Percentiles rank a stretch among this genome's conserved stretches.
phyloP scores from a whole-genome alignment of 2,329 filamentous ascomycete genomes.

The Pyricularia grisea region DNA sequence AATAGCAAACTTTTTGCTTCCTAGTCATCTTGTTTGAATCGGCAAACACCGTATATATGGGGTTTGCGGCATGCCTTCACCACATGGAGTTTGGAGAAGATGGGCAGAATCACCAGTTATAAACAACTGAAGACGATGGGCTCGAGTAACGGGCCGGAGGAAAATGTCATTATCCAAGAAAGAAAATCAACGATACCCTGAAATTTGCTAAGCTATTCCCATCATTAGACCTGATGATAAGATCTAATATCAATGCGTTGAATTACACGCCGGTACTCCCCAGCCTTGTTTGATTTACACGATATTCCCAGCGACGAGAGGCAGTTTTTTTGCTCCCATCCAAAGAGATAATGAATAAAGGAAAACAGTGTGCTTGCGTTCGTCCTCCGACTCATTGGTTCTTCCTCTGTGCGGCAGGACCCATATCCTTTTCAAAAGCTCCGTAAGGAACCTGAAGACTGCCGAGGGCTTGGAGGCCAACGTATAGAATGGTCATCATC shows the following conservation, averaged over 20 bases:
- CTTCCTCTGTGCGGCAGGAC: constrained; percentile 82
- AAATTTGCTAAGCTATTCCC: background rate
- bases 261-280: background rate
- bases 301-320: background rate
- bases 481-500: constrained; percentile 67
- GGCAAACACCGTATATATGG: background rate
- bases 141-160: background rate
- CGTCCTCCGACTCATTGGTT: constrained; percentile 31
- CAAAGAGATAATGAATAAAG: background rate
- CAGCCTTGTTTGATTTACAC: background rate
- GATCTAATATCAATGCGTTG: background rate
- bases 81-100: background rate
- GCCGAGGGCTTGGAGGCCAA: constrained; percentile 65
- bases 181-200: background rate
- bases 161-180: background rate
- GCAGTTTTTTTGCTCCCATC: background rate
- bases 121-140: background rate
- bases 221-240: background rate
- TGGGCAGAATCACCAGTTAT: background rate
- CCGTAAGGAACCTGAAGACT: constrained; percentile 87
- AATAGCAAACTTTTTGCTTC: constrained; percentile 91
- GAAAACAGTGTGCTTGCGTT: background rate
- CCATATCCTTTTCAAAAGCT: constrained; percentile 94
- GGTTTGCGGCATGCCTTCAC: too few relatives aligned
- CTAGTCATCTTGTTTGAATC: constrained; percentile 73